Conservation (phyloP, 2,329 filamentous ascomycete species). For the Clonostachys chloroleuca region DNA sequence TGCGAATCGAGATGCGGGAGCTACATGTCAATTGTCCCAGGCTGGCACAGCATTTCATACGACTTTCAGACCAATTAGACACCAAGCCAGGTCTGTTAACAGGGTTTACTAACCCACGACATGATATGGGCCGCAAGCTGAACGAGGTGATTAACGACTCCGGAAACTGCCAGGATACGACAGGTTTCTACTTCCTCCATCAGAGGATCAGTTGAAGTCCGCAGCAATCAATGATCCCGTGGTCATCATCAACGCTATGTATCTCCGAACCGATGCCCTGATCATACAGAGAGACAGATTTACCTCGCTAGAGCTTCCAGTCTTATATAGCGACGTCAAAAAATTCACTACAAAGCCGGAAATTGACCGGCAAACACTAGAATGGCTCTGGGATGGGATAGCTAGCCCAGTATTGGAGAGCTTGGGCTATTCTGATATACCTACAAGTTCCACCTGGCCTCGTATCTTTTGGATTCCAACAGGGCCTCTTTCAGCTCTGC, state of each 20-base stretch:
- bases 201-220: not conserved
- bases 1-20: too few relatives aligned
- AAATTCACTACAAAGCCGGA: too few relatives aligned
- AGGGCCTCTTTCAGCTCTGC: not conserved
- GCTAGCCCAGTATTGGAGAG: not conserved
- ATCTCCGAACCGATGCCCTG: not conserved
- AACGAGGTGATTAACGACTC: not conserved
- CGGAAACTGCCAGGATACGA: not conserved
- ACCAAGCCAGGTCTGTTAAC: too few relatives aligned
- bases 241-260: not conserved
- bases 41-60: too few relatives aligned
- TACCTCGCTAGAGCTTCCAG: not conserved
- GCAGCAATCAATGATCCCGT: not conserved
- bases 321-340: too few relatives aligned
- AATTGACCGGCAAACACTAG: not conserved
- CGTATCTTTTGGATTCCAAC: not conserved
- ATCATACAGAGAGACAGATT: not conserved
- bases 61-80: too few relatives aligned
- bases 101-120: too few relatives aligned
- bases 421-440: conserved; percentile 1
- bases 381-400: not conserved
- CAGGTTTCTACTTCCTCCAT: not conserved
- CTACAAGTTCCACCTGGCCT: not conserved
- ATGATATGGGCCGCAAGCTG: too few relatives aligned
- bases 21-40: too few relatives aligned